Evolutionary conservation across 768 basidiomycete species (phyloP).

Genomic region (Podaxis rugospora): DNA sequence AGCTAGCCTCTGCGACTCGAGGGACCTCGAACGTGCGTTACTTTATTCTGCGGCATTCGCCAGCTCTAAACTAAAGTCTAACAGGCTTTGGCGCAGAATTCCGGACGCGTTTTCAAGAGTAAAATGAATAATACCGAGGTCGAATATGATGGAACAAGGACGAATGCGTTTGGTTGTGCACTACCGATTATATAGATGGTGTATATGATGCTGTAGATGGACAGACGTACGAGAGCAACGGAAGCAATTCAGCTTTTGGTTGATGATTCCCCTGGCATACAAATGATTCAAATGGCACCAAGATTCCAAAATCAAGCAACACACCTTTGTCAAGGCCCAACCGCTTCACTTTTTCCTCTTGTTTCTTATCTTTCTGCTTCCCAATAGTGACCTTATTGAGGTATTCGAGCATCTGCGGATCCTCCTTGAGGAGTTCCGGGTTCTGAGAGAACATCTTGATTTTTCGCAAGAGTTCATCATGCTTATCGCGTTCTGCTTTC

Average conservation of each 20-base stretch:
- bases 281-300: neutral
- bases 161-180: neutral
- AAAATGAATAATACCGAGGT: neutral
- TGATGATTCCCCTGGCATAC: conserved; percentile 8
- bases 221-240: neutral
- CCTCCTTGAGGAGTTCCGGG: conserved; percentile 22
- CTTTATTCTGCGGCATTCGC: neutral
- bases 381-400: conserved; percentile 17
- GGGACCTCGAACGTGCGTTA: conserved; percentile 57
- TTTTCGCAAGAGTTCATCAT: conserved; percentile 37
- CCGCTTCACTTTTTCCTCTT: conserved; percentile 15
- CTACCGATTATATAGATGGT: neutral
- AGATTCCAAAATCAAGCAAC: neutral
- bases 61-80: neutral
- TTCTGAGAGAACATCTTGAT: conserved; percentile 45
- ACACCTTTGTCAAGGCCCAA: conserved; percentile 15
- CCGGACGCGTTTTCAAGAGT: neutral
- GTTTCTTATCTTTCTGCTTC: conserved; percentile 19
- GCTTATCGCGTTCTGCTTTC: conserved; percentile 34
- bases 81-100: conserved; percentile 2
- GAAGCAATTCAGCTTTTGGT: neutral
- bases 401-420: conserved; percentile 24
- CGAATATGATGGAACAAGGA: neutral
- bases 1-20: conserved; percentile 64
- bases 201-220: neutral